Evolutionary conservation across 164 flowering plant genomes (phyloP), one percentile per base, ranked within the genome.

Genomic region (Dillenia turbinata): DNA sequence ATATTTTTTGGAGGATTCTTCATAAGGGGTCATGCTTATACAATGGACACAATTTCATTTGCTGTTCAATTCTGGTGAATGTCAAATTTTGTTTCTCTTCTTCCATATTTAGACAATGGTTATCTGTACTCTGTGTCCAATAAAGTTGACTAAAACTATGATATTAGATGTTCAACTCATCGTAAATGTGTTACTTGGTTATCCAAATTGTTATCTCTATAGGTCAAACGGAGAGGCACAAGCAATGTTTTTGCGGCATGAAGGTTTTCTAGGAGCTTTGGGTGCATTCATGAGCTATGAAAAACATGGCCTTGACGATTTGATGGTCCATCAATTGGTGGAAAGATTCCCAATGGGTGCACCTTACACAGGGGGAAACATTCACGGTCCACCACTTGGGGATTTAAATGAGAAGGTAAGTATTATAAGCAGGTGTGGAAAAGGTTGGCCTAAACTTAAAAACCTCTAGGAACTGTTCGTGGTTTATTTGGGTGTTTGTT

Each of bases 211-310:
- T 13, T 50, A 62, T 56, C 44, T 16, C 12, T 67, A 69, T 72
- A 94, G 99, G 97, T 94, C 99, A 54, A 82, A 88, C 64, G 90
- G 96, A 52, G 83, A 80, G 24, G 86, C 88, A 56, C 79, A 89
- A 71, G 99, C 97, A 62, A 86, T 94, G 97, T 94, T 94, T 77
- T 71, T 94, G 78, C 78, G 99, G 56, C 99, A 94, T 80, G 99
- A 94, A 76, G 99, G 99, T 0, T 94, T 88, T 75, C 68, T 94
- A 22, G 99, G 99, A 62, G 97, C 96, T 71, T 78, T 94, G 69
- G 99, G 99, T 75, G 99, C 99, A 74, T 94, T 94, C 73, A 83
- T 91, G 96, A 94, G 96, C 79, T 85, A 94, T 71, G 99, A 92
- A 67, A 94, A 86, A 76, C 99, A 92, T 77, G 99, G 97, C 33